Conservation (phyloP, 2,329 filamentous ascomycete genomes). For the Colletotrichum lentis region DNA sequence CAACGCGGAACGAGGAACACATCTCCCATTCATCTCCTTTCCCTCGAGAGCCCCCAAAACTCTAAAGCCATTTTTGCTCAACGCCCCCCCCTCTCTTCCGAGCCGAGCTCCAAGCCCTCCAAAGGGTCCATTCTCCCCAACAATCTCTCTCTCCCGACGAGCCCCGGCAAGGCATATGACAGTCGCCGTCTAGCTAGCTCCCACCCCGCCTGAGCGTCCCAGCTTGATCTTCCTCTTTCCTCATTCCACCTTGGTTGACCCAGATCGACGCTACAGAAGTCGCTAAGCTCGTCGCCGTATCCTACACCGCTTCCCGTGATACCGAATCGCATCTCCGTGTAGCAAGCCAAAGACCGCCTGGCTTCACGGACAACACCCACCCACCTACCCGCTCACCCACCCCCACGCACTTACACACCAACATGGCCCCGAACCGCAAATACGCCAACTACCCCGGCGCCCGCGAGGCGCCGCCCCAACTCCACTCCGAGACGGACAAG, state of each 20-base stretch:
- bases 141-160: not conserved
- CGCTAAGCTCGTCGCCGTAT: not conserved
- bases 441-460: conserved; percentile 39
- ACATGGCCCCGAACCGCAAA: conserved; percentile 37
- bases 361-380: not conserved
- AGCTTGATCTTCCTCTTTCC: not conserved
- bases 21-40: not conserved
- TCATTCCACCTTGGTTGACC: not conserved
- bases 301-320: not conserved
- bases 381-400: no score
- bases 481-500: conserved; percentile 17
- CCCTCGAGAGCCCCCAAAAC: not conserved
- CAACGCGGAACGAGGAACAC: not conserved
- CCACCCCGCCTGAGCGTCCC: not conserved
- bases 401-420: not conserved
- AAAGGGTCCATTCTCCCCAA: not conserved
- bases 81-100: no score
- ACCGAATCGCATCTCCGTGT: not conserved
- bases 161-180: not conserved
- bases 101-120: not conserved
- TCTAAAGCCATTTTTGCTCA: not conserved
- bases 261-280: not conserved
- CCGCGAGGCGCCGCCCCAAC: conserved; percentile 20
- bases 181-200: not conserved
- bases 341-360: not conserved